phyloP scores from a whole-genome alignment of 371 early-diverging fungal species.

The Sporodiniella umbellata region DNA sequence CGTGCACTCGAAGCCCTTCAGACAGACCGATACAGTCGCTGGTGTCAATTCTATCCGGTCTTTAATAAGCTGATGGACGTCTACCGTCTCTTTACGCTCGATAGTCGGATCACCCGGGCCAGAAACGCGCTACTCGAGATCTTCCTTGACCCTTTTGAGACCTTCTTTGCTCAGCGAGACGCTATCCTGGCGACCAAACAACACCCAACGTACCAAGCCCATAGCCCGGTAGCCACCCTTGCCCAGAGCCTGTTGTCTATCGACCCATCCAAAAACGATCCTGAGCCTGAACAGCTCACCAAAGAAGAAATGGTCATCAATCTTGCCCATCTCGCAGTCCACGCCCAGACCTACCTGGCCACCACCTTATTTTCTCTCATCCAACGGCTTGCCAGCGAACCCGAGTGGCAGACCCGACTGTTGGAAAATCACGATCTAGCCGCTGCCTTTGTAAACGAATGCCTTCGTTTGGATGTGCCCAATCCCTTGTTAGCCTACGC shows the following conservation, averaged over 20 bases:
- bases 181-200: neutral
- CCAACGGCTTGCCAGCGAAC: slow-evolving; percentile 32
- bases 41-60: slow-evolving; percentile 20
- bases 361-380: slow-evolving; percentile 32
- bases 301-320: slow-evolving; percentile 36
- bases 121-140: slow-evolving; percentile 12
- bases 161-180: neutral
- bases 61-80: slow-evolving; percentile 7
- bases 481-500: slow-evolving; percentile 23
- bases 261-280: slow-evolving; percentile 35
- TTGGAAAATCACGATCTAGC: slow-evolving; percentile 7
- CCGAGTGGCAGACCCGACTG: slow-evolving; percentile 26
- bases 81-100: slow-evolving; percentile 1
- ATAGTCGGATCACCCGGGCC: neutral
- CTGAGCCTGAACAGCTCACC: slow-evolving; percentile 30
- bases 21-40: slow-evolving; percentile 21
- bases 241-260: slow-evolving; percentile 14
- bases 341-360: slow-evolving; percentile 32
- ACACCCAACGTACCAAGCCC: neutral
- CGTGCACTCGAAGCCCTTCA: slow-evolving; percentile 15
- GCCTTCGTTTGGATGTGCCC: slow-evolving; percentile 35
- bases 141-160: slow-evolving; percentile 10
- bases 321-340: slow-evolving; percentile 33
- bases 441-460: slow-evolving; percentile 31
- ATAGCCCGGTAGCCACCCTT: slow-evolving; percentile 3